phyloP scores from a whole-genome alignment of 2,329 filamentous ascomycete genomes.

The Phialophora chinensis region DNA sequence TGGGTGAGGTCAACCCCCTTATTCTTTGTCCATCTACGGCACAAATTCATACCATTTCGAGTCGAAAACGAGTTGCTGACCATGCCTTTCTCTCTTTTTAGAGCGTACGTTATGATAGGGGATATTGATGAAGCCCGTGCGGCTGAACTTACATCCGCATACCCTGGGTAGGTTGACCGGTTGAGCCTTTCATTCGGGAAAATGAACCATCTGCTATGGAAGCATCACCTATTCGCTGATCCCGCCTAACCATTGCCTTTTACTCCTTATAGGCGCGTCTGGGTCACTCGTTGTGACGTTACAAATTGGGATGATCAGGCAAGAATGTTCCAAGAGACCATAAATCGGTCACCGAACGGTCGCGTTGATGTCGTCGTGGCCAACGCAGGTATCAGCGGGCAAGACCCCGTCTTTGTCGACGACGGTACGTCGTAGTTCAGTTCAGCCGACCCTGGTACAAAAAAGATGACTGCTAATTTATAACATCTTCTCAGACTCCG shows the following conservation, averaged over 20 bases:
- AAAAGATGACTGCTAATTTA: neutral
- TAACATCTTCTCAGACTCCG: neutral
- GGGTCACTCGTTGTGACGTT: neutral
- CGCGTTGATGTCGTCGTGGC: neutral
- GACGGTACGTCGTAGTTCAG: neutral
- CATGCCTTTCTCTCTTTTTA: neutral
- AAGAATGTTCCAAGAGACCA: neutral
- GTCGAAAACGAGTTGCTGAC: neutral
- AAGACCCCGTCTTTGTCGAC: neutral
- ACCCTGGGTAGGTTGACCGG: neutral
- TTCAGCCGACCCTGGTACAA: neutral
- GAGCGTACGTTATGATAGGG: neutral
- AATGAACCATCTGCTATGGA: neutral
- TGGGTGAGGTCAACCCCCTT: neutral
- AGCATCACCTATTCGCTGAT: neutral
- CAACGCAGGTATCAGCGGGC: neutral
- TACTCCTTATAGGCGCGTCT: neutral
- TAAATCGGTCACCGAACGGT: neutral
- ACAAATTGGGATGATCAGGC: neutral
- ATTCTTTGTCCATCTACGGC: neutral
- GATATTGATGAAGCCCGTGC: slow-evolving; percentile 1
- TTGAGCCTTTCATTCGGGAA: neutral
- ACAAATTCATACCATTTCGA: neutral
- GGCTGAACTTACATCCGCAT: neutral
- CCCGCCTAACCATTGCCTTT: neutral